phyloP scores from a whole-genome alignment of 1,139 yeast genomes.

The Yamadazyma epiphylla region DNA sequence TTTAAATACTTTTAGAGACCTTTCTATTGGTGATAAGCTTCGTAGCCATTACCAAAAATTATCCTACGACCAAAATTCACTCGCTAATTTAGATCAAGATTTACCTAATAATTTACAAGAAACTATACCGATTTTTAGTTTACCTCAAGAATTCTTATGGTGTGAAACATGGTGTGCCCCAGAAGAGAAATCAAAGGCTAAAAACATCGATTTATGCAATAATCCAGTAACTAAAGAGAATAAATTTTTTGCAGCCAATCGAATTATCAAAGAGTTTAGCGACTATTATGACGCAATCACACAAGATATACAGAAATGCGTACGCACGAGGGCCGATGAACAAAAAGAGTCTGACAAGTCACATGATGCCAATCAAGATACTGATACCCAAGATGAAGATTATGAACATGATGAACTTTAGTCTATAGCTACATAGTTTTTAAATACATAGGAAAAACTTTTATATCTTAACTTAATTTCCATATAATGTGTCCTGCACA shows the following conservation, averaged over 20 bases:
- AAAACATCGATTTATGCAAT: conserved; percentile 78
- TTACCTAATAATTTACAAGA: conserved; percentile 82
- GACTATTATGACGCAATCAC: no score
- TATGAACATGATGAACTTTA: conserved; percentile 9
- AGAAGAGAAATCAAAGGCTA: conserved; percentile 55
- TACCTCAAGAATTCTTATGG: conserved; percentile 88
- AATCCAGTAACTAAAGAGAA: conserved; percentile 79
- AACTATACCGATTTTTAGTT: conserved; percentile 60
- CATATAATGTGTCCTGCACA: no score
- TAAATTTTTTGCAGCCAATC: conserved; percentile 66
- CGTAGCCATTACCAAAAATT: conserved; percentile 85
- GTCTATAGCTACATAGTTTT: no score
- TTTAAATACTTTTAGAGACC: conserved; percentile 56
- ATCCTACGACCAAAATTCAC: conserved; percentile 73
- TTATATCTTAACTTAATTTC: no score
- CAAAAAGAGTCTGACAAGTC: no score
- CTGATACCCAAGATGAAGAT: conserved; percentile 3
- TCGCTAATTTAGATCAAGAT: conserved; percentile 87
- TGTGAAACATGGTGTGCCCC: conserved; percentile 93
- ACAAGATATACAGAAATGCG: no score
- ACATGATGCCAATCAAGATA: no score
- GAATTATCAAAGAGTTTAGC: no score
- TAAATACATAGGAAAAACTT: no score
- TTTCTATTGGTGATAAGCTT: conserved; percentile 72
- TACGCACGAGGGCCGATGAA: no score